phyloP scores from a whole-genome alignment of 192 early-diverging fungal species.

The Gigaspora rosea region DNA sequence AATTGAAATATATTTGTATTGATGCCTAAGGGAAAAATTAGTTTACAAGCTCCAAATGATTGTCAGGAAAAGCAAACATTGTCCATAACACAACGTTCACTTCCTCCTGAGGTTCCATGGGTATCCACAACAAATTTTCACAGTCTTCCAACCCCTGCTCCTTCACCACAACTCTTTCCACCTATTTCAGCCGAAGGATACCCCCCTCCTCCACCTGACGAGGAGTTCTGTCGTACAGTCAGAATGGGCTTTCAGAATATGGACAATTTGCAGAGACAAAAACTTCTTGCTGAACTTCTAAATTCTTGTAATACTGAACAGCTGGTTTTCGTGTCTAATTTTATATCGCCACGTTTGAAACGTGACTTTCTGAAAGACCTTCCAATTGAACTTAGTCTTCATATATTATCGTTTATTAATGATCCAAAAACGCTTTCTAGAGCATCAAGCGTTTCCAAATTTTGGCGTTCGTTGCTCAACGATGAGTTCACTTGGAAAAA shows the following conservation, averaged over 20 bases:
- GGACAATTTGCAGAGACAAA: constrained; percentile 29
- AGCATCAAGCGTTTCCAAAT: constrained; percentile 69
- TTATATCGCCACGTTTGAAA: constrained; percentile 69
- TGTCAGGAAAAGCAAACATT: constrained; percentile 1
- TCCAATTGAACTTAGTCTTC: constrained; percentile 74
- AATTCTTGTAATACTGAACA: constrained; percentile 52
- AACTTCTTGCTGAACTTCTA: constrained; percentile 49
- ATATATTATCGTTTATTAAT: constrained; percentile 87
- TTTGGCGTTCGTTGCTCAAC: constrained; percentile 58
- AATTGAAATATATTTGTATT: background rate
- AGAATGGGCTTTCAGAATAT: constrained; percentile 33
- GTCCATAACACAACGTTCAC: constrained; percentile 13
- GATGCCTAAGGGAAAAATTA: background rate
- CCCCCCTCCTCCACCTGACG: background rate
- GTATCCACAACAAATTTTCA: constrained; percentile 30
- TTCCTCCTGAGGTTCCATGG: constrained; percentile 23
- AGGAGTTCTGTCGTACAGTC: constrained; percentile 26
- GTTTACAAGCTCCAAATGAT: background rate
- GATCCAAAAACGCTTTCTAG: constrained; percentile 73
- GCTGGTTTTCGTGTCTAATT: constrained; percentile 49
- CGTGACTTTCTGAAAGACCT: constrained; percentile 87
- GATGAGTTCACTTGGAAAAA: constrained; percentile 51
- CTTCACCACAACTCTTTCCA: constrained; percentile 31
- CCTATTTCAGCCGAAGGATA: background rate
- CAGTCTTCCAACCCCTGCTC: constrained; percentile 26